Conservation (phyloP, 225 moss, liverwort and hornwort species). For the Takakia lepidozioides region DNA sequence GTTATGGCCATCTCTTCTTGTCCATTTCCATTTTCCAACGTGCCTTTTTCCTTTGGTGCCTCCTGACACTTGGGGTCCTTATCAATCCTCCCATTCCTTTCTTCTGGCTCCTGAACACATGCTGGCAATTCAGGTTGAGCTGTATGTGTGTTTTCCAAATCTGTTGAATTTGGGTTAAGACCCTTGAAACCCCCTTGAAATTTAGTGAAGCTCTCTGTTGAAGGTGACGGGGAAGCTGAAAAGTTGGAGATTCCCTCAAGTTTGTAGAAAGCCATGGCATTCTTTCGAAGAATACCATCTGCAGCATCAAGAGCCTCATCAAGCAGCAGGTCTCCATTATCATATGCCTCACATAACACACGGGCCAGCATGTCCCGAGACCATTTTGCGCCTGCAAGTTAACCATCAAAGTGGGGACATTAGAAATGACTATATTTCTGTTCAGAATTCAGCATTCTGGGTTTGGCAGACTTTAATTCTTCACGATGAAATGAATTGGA, state of each 20-base stretch:
- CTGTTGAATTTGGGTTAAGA: slow-evolving; percentile 3
- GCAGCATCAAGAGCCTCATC: slow-evolving; percentile 66
- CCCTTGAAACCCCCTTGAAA: slow-evolving; percentile 17
- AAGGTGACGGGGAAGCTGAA: slow-evolving; percentile 19
- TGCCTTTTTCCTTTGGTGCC: neutral
- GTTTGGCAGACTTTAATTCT: neutral
- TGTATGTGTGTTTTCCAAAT: slow-evolving; percentile 22
- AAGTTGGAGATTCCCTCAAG: slow-evolving; percentile 29
- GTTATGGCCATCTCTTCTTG: slow-evolving; percentile 15
- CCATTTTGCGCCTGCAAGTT: slow-evolving; percentile 86
- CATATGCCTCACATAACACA: slow-evolving; percentile 61
- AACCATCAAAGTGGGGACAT: too few relatives aligned
- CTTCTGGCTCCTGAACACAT: slow-evolving; percentile 4
- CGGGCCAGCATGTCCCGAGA: slow-evolving; percentile 62
- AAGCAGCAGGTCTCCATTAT: slow-evolving; percentile 69
- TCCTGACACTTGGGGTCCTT: too few relatives aligned
- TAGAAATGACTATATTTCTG: neutral
- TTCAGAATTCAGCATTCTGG: neutral
- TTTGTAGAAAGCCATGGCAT: slow-evolving; percentile 73
- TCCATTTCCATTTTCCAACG: neutral
- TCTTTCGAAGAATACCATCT: slow-evolving; percentile 46
- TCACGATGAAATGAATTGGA: too few relatives aligned
- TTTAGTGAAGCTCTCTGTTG: slow-evolving; percentile 23
- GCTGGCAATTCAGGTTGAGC: slow-evolving; percentile 26
- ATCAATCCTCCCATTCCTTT: too few relatives aligned